These are phyloP conservation scores for Phytopythium boreale DNA, from an alignment of 352 stramenopile genomes.

Conservation along the genomic window DNA sequence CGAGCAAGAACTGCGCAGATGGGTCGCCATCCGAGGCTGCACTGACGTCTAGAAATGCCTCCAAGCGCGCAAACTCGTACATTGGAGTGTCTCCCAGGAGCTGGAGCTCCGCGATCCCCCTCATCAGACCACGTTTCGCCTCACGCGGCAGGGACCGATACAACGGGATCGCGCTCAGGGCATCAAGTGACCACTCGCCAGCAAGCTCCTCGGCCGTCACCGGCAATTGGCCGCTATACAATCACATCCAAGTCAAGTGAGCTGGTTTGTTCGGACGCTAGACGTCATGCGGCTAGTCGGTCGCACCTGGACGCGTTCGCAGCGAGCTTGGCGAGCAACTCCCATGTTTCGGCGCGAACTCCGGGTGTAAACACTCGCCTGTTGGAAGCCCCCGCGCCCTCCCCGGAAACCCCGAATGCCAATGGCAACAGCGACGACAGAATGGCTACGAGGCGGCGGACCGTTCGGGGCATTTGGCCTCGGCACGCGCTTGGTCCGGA, in stretches of 20 bases:
- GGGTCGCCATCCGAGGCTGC: conserved; percentile 22
- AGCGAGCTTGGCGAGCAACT: background rate
- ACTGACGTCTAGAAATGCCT: conserved; percentile 38
- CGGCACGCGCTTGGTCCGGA: background rate
- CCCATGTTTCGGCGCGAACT: background rate
- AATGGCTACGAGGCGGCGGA: background rate
- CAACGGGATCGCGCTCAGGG: background rate
- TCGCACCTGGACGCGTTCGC: conserved; percentile 2
- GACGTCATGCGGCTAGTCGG: background rate
- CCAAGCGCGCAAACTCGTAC: conserved; percentile 17
- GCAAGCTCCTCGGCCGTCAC: conserved; percentile 1
- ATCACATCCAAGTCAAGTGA: background rate
- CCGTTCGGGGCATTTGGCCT: background rate
- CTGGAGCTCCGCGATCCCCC: conserved; percentile 36
- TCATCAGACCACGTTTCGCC: conserved; percentile 18
- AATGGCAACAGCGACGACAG: background rate
- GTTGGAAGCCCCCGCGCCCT: background rate
- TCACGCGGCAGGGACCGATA: background rate
- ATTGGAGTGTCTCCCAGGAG: conserved; percentile 17
- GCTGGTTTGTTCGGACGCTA: background rate
- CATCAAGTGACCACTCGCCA: background rate
- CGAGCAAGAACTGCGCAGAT: conserved; percentile 48
- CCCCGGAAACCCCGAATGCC: background rate
- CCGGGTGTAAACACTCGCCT: background rate
- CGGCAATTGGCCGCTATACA: background rate